Evolutionary conservation across 768 basidiomycete species (phyloP).

Genomic region (Podaxis sp.): DNA sequence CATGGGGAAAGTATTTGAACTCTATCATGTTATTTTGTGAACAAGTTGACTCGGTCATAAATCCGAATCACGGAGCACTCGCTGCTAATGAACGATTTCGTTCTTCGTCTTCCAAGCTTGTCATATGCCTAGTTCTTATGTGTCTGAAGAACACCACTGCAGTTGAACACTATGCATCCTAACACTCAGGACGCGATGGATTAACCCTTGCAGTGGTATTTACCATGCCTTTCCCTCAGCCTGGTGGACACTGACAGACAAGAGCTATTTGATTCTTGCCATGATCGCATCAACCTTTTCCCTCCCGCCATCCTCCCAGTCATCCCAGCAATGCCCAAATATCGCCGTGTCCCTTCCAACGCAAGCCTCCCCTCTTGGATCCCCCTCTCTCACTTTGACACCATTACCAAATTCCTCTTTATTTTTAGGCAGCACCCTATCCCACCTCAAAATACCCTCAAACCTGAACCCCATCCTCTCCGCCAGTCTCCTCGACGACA

Average conservation of each 20-base stretch:
- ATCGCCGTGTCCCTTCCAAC: slow-evolving; percentile 39
- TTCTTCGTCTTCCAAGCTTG: no score
- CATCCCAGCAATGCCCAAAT: slow-evolving; percentile 49
- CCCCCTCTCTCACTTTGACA: slow-evolving; percentile 24
- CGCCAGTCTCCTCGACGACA: slow-evolving; percentile 43
- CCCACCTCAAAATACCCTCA: slow-evolving; percentile 55
- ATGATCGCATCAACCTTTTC: slow-evolving; percentile 28
- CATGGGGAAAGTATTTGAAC: no score
- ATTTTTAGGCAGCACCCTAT: slow-evolving; percentile 37
- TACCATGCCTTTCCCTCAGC: no score
- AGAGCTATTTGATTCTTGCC: slow-evolving; percentile 15
- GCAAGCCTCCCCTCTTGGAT: slow-evolving; percentile 21
- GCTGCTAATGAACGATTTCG: no score
- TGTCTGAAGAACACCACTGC: no score
- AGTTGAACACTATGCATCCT: no score
- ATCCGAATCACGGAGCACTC: no score
- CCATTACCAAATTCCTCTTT: slow-evolving; percentile 37
- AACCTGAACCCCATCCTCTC: slow-evolving; percentile 54
- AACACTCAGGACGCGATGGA: no score
- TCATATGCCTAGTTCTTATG: no score
- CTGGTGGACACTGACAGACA: neutral
- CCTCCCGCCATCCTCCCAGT: slow-evolving; percentile 41
- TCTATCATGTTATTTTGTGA: no score
- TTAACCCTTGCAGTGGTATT: no score
- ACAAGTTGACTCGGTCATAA: no score